These are phyloP conservation scores for Cystobasidiaceae sp. DNA, from an alignment of 1,284 basidiomycete species.

Conservation along the genomic window DNA sequence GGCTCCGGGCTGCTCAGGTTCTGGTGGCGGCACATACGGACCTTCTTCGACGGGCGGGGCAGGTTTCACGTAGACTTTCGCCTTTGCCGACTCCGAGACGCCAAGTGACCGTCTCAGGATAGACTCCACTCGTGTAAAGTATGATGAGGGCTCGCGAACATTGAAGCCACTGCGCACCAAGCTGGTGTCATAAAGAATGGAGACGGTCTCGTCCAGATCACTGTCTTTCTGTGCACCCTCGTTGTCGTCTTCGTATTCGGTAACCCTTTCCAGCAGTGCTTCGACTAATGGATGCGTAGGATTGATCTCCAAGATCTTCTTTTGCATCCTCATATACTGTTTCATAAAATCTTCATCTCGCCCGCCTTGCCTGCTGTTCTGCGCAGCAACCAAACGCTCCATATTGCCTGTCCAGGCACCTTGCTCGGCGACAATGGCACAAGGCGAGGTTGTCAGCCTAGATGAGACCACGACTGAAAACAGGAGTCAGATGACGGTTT, in stretches of 20 bases:
- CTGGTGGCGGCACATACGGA: slow-evolving; percentile 36
- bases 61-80: slow-evolving; percentile 70
- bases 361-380: slow-evolving; percentile 28
- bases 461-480: slow-evolving; percentile 80
- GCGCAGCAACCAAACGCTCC: slow-evolving; percentile 66
- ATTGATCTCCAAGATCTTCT: slow-evolving; percentile 83
- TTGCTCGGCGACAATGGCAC: slow-evolving; percentile 80
- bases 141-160: slow-evolving; percentile 77
- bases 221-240: slow-evolving; percentile 57
- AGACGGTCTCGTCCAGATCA: slow-evolving; percentile 59
- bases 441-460: slow-evolving; percentile 83
- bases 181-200: slow-evolving; percentile 81
- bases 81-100: slow-evolving; percentile 74
- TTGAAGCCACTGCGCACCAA: slow-evolving; percentile 85
- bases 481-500: too few relatives aligned
- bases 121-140: slow-evolving; percentile 80
- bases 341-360: slow-evolving; percentile 49
- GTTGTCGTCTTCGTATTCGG: slow-evolving; percentile 48
- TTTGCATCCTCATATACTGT: slow-evolving; percentile 50
- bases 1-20: slow-evolving; percentile 1
- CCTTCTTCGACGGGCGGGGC: slow-evolving; percentile 63
- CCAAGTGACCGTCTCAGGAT: slow-evolving; percentile 80
- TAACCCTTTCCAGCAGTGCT: slow-evolving; percentile 70
- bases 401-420: slow-evolving; percentile 87
- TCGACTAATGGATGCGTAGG: slow-evolving; percentile 88